These are phyloP conservation scores for Solanum clarkiae DNA, from an alignment of 257 asterid genomes.

Conservation along the genomic window DNA sequence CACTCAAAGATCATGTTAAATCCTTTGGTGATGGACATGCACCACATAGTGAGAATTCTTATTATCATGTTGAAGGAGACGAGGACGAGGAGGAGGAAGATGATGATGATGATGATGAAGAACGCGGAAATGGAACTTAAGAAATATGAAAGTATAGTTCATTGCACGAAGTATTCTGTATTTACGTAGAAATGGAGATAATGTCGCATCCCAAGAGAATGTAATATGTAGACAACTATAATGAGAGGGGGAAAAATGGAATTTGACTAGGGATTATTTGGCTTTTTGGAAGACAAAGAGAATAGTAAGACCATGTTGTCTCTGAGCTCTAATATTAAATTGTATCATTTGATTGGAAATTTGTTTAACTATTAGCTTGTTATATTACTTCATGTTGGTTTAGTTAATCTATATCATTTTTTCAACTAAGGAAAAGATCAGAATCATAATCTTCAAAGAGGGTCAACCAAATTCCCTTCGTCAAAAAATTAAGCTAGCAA, in stretches of 20 bases:
- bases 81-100: slow-evolving; percentile 9
- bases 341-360: slow-evolving; percentile 17
- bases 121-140: neutral
- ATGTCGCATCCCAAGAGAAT: neutral
- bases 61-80: slow-evolving; percentile 13
- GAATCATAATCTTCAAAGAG: neutral
- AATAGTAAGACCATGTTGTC: slow-evolving; percentile 28
- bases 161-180: neutral
- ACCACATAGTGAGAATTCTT: slow-evolving; percentile 38
- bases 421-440: neutral
- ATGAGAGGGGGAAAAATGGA: neutral
- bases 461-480: neutral
- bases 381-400: neutral
- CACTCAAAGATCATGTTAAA: slow-evolving; percentile 71
- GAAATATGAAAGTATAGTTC: neutral
- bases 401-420: neutral
- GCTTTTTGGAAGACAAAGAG: slow-evolving; percentile 29
- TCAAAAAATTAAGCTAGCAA: neutral
- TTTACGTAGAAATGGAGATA: neutral
- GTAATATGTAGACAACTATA: neutral
- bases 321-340: slow-evolving; percentile 4
- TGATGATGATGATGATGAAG: neutral
- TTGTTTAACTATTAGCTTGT: neutral
- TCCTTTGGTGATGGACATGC: slow-evolving; percentile 80
- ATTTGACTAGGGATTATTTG: slow-evolving; percentile 40